These are phyloP conservation scores for Xylariaceae sp. DNA, from an alignment of 2,329 filamentous ascomycete species.

Conservation along the genomic window DNA sequence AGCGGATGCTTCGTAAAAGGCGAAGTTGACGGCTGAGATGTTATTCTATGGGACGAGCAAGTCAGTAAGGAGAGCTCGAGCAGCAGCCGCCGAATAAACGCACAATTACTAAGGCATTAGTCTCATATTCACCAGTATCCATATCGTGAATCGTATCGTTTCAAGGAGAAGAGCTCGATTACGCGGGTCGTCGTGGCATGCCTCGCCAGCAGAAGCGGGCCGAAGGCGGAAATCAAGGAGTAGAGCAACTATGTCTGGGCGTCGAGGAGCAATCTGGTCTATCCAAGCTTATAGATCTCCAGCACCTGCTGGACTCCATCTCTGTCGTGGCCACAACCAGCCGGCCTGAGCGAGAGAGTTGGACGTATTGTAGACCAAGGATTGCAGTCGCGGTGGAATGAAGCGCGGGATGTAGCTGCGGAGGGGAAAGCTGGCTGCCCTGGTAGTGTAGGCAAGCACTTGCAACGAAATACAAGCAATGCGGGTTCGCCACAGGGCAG, in stretches of 20 bases:
- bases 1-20: constrained; percentile 44
- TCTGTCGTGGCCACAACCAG: constrained; percentile 14
- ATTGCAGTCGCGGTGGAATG: too few species aligned
- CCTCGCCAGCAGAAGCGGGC: constrained; percentile 11
- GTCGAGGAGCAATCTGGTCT: too few species aligned
- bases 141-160: constrained; percentile 42
- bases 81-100: constrained; percentile 17
- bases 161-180: constrained; percentile 2
- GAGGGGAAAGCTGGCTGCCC: too few species aligned
- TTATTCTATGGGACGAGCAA: constrained; percentile 37
- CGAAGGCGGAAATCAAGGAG: constrained; percentile 3
- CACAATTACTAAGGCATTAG: constrained; percentile 53
- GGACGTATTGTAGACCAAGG: too few species aligned
- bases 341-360: too few species aligned
- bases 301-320: constrained; percentile 24
- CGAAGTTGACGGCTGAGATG: constrained; percentile 46
- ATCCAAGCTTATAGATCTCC: constrained; percentile 18
- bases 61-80: constrained; percentile 8
- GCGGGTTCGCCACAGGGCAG: too few species aligned
- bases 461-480: too few species aligned
- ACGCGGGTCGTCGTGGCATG: too few species aligned
- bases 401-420: too few species aligned
- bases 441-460: too few species aligned
- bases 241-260: constrained; percentile 4
- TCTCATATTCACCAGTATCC: constrained; percentile 57